These are phyloP conservation scores for Sporothrix schenckii DNA, from an alignment of 2,329 filamentous ascomycete genomes.

Conservation along the genomic window DNA sequence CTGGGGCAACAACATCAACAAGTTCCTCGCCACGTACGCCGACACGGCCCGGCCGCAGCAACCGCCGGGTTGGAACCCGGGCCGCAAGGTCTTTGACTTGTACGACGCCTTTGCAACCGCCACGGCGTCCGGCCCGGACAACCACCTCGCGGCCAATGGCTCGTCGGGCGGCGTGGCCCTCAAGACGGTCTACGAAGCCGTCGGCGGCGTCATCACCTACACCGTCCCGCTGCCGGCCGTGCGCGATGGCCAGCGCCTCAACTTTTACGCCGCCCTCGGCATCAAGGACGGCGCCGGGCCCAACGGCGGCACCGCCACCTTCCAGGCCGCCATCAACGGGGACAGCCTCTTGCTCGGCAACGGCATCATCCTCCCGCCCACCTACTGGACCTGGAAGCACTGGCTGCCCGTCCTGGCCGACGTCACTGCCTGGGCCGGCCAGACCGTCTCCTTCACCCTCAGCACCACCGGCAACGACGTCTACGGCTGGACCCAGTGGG, in stretches of 20 bases:
- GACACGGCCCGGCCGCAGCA: conserved; percentile 10
- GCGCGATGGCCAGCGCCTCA: conserved; percentile 11
- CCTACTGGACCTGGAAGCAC: conserved; percentile 25
- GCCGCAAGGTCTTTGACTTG: conserved; percentile 11
- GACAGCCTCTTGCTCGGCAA: neutral
- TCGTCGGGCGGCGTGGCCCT: conserved; percentile 7
- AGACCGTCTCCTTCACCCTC: neutral
- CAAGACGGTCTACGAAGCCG: conserved; percentile 20
- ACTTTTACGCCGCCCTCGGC: conserved; percentile 23
- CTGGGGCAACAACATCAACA: conserved; percentile 4
- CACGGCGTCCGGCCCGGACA: conserved; percentile 17
- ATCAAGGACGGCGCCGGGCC: conserved; percentile 16
- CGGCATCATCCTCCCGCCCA: conserved; percentile 14
- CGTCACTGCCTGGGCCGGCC: conserved; percentile 16
- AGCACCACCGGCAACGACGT: neutral
- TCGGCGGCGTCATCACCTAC: conserved; percentile 12
- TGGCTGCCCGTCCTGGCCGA: conserved; percentile 21
- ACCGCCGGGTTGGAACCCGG: conserved; percentile 18
- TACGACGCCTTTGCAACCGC: neutral
- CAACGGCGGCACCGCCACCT: conserved; percentile 15
- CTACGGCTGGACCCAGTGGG: conserved; percentile 24
- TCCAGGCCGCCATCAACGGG: conserved; percentile 17
- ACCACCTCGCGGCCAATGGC: conserved; percentile 5
- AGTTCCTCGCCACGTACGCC: neutral
- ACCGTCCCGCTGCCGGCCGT: neutral